phyloP scores from a whole-genome alignment of 768 basidiomycete genomes.

The Rhodotorula diobovata region DNA sequence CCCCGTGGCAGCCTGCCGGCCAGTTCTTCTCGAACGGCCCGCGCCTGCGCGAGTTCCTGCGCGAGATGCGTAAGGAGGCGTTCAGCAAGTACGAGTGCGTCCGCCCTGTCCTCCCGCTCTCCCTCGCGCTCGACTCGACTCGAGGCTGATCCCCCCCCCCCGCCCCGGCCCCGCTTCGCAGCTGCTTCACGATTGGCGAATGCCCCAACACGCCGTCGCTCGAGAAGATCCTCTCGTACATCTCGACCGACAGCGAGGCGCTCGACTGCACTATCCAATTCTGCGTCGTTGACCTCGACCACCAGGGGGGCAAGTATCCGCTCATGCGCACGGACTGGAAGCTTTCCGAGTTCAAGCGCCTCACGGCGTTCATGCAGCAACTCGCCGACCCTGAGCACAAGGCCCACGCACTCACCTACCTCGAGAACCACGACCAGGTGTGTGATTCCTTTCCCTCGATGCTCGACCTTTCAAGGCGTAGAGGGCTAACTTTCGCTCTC shows the following conservation, averaged over 20 bases:
- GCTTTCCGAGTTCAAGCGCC: conserved; percentile 24
- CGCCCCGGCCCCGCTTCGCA: neutral
- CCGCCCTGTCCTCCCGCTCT: neutral
- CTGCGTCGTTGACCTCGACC: conserved; percentile 48
- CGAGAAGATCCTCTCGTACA: conserved; percentile 56
- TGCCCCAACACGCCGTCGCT: conserved; percentile 46
- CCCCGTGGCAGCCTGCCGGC: conserved; percentile 29
- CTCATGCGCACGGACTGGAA: conserved; percentile 9
- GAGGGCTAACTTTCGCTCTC: no score
- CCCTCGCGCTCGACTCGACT: no score
- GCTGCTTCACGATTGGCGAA: conserved; percentile 45
- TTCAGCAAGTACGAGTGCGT: conserved; percentile 54
- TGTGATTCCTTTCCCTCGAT: conserved; percentile 6
- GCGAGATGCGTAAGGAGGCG: conserved; percentile 63
- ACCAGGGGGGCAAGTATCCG: neutral
- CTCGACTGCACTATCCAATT: conserved; percentile 65
- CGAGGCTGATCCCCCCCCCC: neutral
- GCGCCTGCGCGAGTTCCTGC: conserved; percentile 62
- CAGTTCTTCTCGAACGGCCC: conserved; percentile 52
- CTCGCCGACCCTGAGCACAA: conserved; percentile 17
- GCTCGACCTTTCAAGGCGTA: no score
- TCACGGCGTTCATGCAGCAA: conserved; percentile 3
- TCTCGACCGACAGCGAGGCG: conserved; percentile 56
- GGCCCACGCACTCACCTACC: conserved; percentile 48
- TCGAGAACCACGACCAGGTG: conserved; percentile 68